phyloP scores from a whole-genome alignment of 805 yeast species.

The Hanseniaspora meyeri region DNA sequence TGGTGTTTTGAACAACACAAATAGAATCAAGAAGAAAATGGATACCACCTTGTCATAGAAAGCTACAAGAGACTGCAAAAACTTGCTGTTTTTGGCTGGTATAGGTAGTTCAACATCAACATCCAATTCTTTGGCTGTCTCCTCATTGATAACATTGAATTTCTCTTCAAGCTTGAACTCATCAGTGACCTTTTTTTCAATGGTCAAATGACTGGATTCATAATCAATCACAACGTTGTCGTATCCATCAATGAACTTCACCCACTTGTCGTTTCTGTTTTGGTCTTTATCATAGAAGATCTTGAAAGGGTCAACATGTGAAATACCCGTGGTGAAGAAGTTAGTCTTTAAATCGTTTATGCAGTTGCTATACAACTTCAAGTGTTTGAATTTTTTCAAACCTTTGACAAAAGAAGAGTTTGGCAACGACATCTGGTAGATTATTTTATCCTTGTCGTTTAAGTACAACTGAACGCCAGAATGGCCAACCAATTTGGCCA shows the following conservation, averaged over 20 bases:
- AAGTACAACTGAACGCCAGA: slow-evolving; percentile 68
- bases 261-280: slow-evolving; percentile 28
- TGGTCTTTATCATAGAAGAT: slow-evolving; percentile 33
- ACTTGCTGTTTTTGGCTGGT: neutral
- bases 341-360: slow-evolving; percentile 70
- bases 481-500: slow-evolving; percentile 53
- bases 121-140: slow-evolving; percentile 2
- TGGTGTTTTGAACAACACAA: slow-evolving; percentile 5
- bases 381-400: slow-evolving; percentile 39
- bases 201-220: slow-evolving; percentile 7
- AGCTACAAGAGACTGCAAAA: neutral
- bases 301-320: slow-evolving; percentile 47
- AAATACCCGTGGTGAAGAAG: slow-evolving; percentile 72
- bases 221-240: slow-evolving; percentile 33
- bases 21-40: neutral
- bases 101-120: neutral
- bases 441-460: slow-evolving; percentile 45
- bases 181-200: neutral
- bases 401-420: slow-evolving; percentile 49
- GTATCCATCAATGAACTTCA: slow-evolving; percentile 40
- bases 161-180: neutral
- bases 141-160: neutral
- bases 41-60: neutral
- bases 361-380: slow-evolving; percentile 58
- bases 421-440: slow-evolving; percentile 53